Percentiles rank a stretch among this genome's conserved stretches.
These are phyloP conservation scores for Aspergillus vadensis DNA, from an alignment of 2,329 filamentous ascomycete species.

Conservation along the genomic window DNA sequence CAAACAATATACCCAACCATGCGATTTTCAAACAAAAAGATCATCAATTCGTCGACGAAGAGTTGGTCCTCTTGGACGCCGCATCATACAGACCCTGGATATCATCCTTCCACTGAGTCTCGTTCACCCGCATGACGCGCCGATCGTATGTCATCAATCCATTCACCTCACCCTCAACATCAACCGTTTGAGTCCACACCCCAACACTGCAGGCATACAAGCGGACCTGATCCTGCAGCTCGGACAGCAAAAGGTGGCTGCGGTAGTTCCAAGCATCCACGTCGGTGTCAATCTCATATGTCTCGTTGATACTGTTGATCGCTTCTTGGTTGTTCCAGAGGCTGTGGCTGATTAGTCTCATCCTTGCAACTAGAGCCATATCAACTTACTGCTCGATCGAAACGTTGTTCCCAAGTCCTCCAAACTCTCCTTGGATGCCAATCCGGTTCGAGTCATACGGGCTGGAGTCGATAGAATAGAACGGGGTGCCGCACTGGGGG, in stretches of 20 bases:
- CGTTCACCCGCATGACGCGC: slow-evolving; percentile 56
- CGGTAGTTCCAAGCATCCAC: slow-evolving; percentile 68
- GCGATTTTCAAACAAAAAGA: neutral
- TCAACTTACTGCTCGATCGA: slow-evolving; percentile 59
- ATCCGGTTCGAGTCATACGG: slow-evolving; percentile 63
- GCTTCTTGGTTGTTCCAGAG: slow-evolving; percentile 66
- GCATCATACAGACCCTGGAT: slow-evolving; percentile 63
- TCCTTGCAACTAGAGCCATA: neutral
- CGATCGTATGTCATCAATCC: slow-evolving; percentile 71
- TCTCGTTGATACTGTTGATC: slow-evolving; percentile 63
- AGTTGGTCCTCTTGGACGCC: slow-evolving; percentile 34
- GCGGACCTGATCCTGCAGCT: slow-evolving; percentile 54
- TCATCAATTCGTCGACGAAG: slow-evolving; percentile 4
- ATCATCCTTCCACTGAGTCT: slow-evolving; percentile 61
- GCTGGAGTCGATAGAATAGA: slow-evolving; percentile 60
- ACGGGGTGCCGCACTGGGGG: slow-evolving; percentile 70
- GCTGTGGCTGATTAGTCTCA: slow-evolving; percentile 36
- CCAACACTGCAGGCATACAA: slow-evolving; percentile 65
- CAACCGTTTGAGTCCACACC: slow-evolving; percentile 73
- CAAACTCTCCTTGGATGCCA: slow-evolving; percentile 71
- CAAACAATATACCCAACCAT: neutral
- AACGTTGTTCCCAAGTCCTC: slow-evolving; percentile 67
- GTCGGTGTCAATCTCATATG: slow-evolving; percentile 65
- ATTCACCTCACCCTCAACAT: slow-evolving; percentile 75
- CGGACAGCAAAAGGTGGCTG: slow-evolving; percentile 53